Base-by-base conservation (phyloP, 1,284 basidiomycete genomes). In the Ganoderma multipileum region DNA sequence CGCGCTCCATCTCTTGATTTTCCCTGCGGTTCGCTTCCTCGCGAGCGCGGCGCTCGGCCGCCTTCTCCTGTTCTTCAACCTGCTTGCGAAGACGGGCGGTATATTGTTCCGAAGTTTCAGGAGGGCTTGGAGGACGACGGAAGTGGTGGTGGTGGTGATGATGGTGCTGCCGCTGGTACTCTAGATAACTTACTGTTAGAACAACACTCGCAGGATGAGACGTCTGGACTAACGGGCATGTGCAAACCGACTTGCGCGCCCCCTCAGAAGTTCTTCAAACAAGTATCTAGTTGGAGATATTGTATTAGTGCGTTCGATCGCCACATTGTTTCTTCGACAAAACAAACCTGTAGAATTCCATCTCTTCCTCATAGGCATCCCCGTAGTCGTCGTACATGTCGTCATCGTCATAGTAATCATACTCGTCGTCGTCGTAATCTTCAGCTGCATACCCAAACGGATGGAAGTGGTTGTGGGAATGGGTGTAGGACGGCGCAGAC, bases 61-160 rank as follows among this genome's bases (percentile, higher is more conserved):
- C 89, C 33, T 77, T 83, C 68, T 85, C 79, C 73, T 87, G 88
- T 59, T 88, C 87, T 76, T 89, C 86, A 42, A 85, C 81, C 39
- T 72, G 76, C 63, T 80, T 80, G 42, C 82, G 83, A n/a, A 90
- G 69, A 61, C 88, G 87, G 57, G 82, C 83, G 65, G 84, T 76
- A 64, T 86, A 86, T 74, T 89, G 80, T 66, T 86, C 84, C 12
- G 76, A 79, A 2, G 83, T 83, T 74, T 91, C 88, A 11, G 79
- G 76, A 23, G 76, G 60, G 63, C 58, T 83, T 74, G 90, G 87
- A 12, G 78, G 76, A 36, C 75, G 55, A 59, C 42, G 52, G 12
- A 68, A 61, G 1, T 71, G 73, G 57, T 52, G 42, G 16, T 20
- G 42, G 7, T n/a, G 73, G 44, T 72, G 74, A 23, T 66, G 70